A percentile compares a stretch with the other conserved stretches of the same genome.
Conservation (phyloP, 768 basidiomycete genomes). For the Naganishia onofrii region DNA sequence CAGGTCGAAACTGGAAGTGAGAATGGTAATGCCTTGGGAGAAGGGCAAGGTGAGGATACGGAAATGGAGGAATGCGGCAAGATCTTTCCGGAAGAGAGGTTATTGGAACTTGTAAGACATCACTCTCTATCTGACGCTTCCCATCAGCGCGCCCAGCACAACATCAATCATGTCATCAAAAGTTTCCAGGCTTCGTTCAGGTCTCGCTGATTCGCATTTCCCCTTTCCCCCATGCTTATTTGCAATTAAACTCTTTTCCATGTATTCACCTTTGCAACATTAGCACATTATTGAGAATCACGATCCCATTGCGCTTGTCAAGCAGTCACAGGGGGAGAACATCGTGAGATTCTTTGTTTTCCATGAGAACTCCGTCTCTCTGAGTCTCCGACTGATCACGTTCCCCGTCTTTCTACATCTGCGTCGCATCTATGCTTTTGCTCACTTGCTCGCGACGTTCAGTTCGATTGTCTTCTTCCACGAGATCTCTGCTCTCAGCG, state of each 20-base stretch:
- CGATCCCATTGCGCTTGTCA: constrained; percentile 74
- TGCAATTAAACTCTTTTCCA: too few relatives aligned
- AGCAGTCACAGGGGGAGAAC: constrained; percentile 76
- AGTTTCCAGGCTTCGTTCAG: background rate
- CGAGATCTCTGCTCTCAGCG: constrained; percentile 57
- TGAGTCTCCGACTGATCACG: background rate
- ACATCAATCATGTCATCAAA: background rate
- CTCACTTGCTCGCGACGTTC: too few relatives aligned
- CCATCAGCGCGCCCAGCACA: background rate
- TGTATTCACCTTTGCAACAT: too few relatives aligned
- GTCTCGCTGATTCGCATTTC: constrained; percentile 11
- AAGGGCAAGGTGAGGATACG: background rate
- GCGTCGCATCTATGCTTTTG: too few relatives aligned
- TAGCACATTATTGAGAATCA: constrained; percentile 66
- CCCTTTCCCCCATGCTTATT: background rate
- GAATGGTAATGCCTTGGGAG: background rate
- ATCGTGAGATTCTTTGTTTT: constrained; percentile 60
- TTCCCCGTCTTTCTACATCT: constrained; percentile 17
- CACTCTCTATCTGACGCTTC: background rate
- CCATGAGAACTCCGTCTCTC: too few relatives aligned
- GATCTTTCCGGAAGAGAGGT: constrained; percentile 78
- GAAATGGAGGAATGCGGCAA: constrained; percentile 59
- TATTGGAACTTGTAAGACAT: constrained; percentile 73
- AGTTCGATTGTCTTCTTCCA: constrained; percentile 77
- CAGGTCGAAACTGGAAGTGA: background rate